Evolutionary conservation across 108 stramenopile species (phyloP), one percentile per base, ranked within the genome.

Genomic region (Nannochloropsis salina): DNA sequence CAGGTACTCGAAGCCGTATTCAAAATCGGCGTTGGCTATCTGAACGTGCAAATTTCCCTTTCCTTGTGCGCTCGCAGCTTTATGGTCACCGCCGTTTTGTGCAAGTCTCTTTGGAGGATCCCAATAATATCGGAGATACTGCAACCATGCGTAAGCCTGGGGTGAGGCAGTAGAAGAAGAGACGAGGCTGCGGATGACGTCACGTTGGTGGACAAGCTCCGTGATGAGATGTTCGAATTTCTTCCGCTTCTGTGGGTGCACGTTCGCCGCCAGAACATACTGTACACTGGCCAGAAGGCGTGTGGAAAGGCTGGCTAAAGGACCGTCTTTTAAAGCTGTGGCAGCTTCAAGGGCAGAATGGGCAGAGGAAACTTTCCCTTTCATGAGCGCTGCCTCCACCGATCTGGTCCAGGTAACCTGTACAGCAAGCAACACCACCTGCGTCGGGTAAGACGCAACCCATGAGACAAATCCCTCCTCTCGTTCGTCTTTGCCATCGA

Each of bases 161-260:
- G 45, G 22, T 4, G 44, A 47, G 83, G 20, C 8, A 42, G 43
- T 43, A 43, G 5, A 22, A 5, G 43, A 82, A 82, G 43, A 43
- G 42, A 94, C 92, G 44, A 98, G 93, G 42, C 91, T 90, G 40
- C 96, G 90, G 61, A 95, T 94, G n/a, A 96, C 96, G 88, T 99
- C 97, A 9, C 97, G 93, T 87, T 99, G 96, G 87, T 97, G 97
- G 15, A 97, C 97, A 20, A 98, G 92, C 87, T 99, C 99, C 42
- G 97, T 98, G 87, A 99, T 98, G 81, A 98, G 92, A 89, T 98
- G 98, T 88, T 98, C 99, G 86, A 93, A 97, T 88, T 98, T 99
- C 90, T 96, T 96, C 44, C 97, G 90, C 31, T 92, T 92, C 42
- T 96, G 95, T 9, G 94, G 86, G 5, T 93, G 94, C 5, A 97